Base-by-base conservation (phyloP, 768 basidiomycete genomes). In the Kwoniella europaea region DNA sequence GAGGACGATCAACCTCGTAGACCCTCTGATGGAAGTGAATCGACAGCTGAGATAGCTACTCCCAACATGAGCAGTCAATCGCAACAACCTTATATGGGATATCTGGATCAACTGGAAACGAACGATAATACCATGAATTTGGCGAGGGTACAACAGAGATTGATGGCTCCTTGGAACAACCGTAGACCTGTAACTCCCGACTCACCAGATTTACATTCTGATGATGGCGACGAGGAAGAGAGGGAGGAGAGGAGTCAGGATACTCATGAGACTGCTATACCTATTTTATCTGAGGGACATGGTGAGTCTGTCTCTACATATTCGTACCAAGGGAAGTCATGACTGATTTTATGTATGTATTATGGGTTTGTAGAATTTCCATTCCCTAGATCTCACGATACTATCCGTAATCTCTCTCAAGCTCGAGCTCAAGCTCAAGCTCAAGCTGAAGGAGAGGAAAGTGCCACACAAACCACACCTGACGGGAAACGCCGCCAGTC, bases 401-500 rank as follows among this genome's bases (percentile, higher is more conserved):
- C 67, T 4, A 62, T 68, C 6, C 67, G 61, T 9, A 62, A 56
- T 43, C 35, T 68, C 15, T n/a, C 58, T 22, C 50, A 68, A 60
- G 66, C 58, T 22, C 50, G 62, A 60, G 66, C 66, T 27, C 20
- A 56, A 22, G 42, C 18, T 44, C 41, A 65, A 20, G 52, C 24
- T 18, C 12, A 61, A 24, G 18, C 16, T 41, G 43, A 16, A 10
- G 41, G 57, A 44, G 35, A 54, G 13, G 41, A 54, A 56, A 42
- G 57, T 68, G 67, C 66, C 71, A 68, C 71, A 64, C 22, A 53
- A 15, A 55, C 2, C 24, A 68, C 71, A 29, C 66, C 66, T 54
- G 63, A 68, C 56, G 65, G 65, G 53, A 72, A 72, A 68, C 71
- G 71, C 67, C 71, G 69, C 53, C 57, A 24, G 42, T 41, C 61